Percentiles rank a stretch among this genome's conserved stretches.
These are phyloP conservation scores for Penstemon barbatus DNA, from an alignment of 257 asterid species.

Conservation along the genomic window DNA sequence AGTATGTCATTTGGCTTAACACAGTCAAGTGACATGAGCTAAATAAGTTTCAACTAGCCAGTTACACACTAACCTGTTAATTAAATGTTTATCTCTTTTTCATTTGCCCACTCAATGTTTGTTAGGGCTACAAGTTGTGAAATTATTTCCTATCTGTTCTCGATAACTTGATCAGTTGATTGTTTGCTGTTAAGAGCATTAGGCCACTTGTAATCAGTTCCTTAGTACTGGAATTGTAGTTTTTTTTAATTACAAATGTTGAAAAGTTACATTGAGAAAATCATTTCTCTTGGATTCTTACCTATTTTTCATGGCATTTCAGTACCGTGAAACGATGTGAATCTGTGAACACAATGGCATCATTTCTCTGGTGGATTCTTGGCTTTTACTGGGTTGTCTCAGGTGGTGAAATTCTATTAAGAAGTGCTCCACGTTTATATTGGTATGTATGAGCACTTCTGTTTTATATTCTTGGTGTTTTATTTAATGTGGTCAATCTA, in stretches of 20 bases:
- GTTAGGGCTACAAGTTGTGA: slow-evolving; percentile 8
- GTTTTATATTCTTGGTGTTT: slow-evolving; percentile 1
- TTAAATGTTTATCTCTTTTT: background rate
- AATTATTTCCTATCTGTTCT: background rate
- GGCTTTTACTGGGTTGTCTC: slow-evolving; percentile 96
- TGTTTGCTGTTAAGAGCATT: slow-evolving; percentile 1
- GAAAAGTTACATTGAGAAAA: slow-evolving; percentile 9
- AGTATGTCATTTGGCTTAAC: slow-evolving; percentile 11
- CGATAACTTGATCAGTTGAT: background rate
- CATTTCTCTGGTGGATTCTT: slow-evolving; percentile 91
- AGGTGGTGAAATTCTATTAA: slow-evolving; percentile 73
- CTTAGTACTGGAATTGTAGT: background rate
- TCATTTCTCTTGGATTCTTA: slow-evolving; percentile 15
- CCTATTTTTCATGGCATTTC: slow-evolving; percentile 33
- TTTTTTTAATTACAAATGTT: slow-evolving; percentile 8
- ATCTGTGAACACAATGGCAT: slow-evolving; percentile 81
- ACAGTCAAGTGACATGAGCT: background rate
- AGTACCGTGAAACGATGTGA: slow-evolving; percentile 78
- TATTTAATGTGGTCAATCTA: background rate
- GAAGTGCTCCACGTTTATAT: slow-evolving; percentile 76
- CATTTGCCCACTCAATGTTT: slow-evolving; percentile 1
- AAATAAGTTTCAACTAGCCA: background rate
- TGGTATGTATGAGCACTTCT: slow-evolving; percentile 53
- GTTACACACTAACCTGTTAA: slow-evolving; percentile 1
- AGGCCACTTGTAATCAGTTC: slow-evolving; percentile 14